These are phyloP conservation scores for Diversispora epigaea DNA, from an alignment of 192 early-diverging fungal species.

Conservation along the genomic window DNA sequence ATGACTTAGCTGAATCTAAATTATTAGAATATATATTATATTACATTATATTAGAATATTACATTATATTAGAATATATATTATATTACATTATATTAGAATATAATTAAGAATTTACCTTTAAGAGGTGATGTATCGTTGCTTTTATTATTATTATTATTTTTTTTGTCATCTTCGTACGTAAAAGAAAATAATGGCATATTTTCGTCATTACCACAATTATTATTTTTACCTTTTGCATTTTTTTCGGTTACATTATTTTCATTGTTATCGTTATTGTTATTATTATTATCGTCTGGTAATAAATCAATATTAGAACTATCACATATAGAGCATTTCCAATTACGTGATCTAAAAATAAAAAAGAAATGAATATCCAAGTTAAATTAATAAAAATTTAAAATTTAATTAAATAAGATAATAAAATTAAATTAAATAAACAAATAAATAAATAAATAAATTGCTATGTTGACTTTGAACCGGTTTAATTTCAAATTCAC, in stretches of 20 bases:
- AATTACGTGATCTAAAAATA: constrained; percentile 22
- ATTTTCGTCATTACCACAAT: background rate
- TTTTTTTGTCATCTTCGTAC: constrained; percentile 1
- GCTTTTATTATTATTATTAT: background rate
- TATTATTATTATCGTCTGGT: constrained; percentile 9
- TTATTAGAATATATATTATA: too few relatives aligned
- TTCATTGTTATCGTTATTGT: background rate
- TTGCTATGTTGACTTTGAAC: too few relatives aligned
- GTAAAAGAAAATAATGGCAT: constrained; percentile 23
- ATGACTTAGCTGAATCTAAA: too few relatives aligned
- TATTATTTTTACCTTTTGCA: background rate
- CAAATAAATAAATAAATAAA: too few relatives aligned
- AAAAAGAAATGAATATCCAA: background rate
- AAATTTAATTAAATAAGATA: too few relatives aligned
- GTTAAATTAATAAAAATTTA: too few relatives aligned
- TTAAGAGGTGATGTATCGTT: background rate
- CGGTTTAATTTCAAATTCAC: background rate
- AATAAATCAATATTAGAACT: constrained; percentile 14
- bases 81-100: background rate
- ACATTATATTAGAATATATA: background rate
- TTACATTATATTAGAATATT: background rate
- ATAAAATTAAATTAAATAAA: too few relatives aligned
- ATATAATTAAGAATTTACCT: background rate
- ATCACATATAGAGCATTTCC: constrained; percentile 19
- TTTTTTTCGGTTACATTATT: background rate